Base-by-base conservation (phyloP, 192 early-diverging fungal species). In the Backusella macrospora region DNA sequence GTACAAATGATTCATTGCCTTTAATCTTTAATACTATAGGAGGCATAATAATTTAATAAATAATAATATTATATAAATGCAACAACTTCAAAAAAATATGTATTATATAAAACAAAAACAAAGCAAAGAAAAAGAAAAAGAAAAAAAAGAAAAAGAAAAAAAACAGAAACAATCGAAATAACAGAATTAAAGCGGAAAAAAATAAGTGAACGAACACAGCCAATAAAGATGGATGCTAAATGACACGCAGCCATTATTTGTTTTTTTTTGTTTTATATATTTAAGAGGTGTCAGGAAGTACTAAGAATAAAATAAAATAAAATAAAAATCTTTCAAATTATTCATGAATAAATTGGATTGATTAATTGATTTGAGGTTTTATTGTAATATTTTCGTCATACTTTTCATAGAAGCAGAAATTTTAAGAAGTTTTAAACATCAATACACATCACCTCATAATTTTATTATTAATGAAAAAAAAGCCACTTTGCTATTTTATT, bases 1-100 rank as follows among this genome's bases (percentile, higher is more conserved):
- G 86, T 70, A 86, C 86, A 74, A 91, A 92, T 45, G 87, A 79
- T 77, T 88, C 87, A 43, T 87, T 90, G 72, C 90, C 90, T 82
- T 91, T 90, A 73, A 91, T 89, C 78, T 89, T 90, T 40, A 91
- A 81, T 55, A 87, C 72, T 46, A 90, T 89, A 38, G 90, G 90
- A 18, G 88, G 86, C 90, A 91, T 91, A 29, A 9, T 49, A 21
- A 39, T 40, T 40, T 23, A 18, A 23, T 59, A 26, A 16, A 68
- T 18, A 62, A 47, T 34, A 34, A 34, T 34, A 34, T 34, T 34
- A 34, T 34, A 34, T 34, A 34, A 34, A 34, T 34, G 2, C 29
- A 34, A 34, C 29, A 34, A 34, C 29, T 34, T 2, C 0, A 34
- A 34, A 34, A 34, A 34, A 34, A 34, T 34, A 34, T 34, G 29